phyloP scores from a whole-genome alignment of 768 basidiomycete species.

The Tulasnella sp. region DNA sequence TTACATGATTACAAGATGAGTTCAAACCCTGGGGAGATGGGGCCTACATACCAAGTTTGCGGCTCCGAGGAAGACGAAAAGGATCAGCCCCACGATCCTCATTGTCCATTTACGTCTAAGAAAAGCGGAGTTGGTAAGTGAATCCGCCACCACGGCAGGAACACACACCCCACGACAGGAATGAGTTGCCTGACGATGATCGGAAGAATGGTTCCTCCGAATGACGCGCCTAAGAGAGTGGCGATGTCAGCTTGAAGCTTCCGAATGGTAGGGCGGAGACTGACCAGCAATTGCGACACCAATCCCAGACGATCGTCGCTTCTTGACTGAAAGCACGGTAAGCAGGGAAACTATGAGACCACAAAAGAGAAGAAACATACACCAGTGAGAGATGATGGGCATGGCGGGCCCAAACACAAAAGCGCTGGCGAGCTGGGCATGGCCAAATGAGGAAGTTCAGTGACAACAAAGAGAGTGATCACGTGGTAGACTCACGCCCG shows the following conservation, averaged over 20 bases:
- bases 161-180: slow-evolving; percentile 18
- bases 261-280: slow-evolving; percentile 35
- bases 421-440: slow-evolving; percentile 33
- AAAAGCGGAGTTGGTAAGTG: not conserved
- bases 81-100: slow-evolving; percentile 19
- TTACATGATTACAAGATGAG: not conserved
- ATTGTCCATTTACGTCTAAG: slow-evolving; percentile 20
- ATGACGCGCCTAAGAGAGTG: slow-evolving; percentile 15
- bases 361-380: slow-evolving; percentile 28
- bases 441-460: not conserved
- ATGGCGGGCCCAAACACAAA: slow-evolving; percentile 50
- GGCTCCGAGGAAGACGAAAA: slow-evolving; percentile 21
- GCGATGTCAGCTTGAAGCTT: slow-evolving; percentile 42
- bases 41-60: slow-evolving; percentile 22
- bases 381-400: slow-evolving; percentile 60
- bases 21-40: slow-evolving; percentile 12
- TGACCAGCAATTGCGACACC: slow-evolving; percentile 51
- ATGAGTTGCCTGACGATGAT: slow-evolving; percentile 21
- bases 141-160: not conserved
- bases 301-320: slow-evolving; percentile 41
- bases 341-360: not conserved
- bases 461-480: not conserved
- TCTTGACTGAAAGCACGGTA: slow-evolving; percentile 22
- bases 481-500: slow-evolving; percentile 39
- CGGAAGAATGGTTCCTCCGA: slow-evolving; percentile 26